A percentile compares a stretch with the other conserved stretches of the same genome.
Evolutionary conservation across 306 rosid species (phyloP).

Genomic region (Dryas drummondii): DNA sequence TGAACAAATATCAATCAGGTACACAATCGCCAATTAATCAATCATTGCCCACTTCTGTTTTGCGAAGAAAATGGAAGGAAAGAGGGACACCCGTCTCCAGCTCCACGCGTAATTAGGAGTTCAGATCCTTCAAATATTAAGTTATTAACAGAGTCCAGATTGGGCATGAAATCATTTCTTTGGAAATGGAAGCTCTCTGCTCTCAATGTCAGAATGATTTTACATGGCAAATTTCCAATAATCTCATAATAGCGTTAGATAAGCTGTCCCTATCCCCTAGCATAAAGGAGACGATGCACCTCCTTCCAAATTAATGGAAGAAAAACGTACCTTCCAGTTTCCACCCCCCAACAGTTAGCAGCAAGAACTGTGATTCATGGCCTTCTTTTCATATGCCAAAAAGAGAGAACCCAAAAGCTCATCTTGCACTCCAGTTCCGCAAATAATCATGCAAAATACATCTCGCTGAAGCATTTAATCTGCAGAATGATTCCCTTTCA

Average conservation of each 20-base stretch:
- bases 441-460: neutral
- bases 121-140: too few relatives aligned
- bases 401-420: neutral
- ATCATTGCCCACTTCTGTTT: too few relatives aligned
- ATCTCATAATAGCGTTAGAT: neutral
- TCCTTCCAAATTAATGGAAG: neutral
- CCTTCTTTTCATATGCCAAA: neutral
- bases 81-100: too few relatives aligned
- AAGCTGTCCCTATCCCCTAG: neutral
- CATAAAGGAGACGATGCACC: neutral
- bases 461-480: slow-evolving; percentile 28
- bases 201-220: neutral
- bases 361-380: neutral
- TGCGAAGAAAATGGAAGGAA: too few relatives aligned
- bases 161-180: too few relatives aligned
- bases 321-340: neutral
- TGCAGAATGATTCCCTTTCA: slow-evolving; percentile 47
- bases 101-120: too few relatives aligned
- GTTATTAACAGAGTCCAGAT: too few relatives aligned
- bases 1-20: too few relatives aligned
- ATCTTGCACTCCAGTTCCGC: neutral
- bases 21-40: too few relatives aligned
- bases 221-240: neutral
- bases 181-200: too few relatives aligned
- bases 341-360: neutral